Evolutionary conservation across 2,329 filamentous ascomycete species (phyloP).

Genomic region (Tolypocladium guangdongense): DNA sequence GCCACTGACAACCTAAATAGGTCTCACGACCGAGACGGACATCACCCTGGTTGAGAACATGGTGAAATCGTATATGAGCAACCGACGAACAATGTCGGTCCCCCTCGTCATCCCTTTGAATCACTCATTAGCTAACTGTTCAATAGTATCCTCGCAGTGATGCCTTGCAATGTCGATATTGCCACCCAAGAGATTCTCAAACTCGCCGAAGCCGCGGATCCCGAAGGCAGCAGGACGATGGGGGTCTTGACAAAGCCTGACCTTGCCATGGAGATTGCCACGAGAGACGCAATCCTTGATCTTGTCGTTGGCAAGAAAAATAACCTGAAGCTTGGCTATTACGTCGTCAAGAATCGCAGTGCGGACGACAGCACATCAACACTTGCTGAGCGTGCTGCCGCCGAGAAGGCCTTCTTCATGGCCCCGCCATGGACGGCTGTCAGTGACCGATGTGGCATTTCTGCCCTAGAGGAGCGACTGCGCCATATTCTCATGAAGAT

Average conservation of each 20-base stretch:
- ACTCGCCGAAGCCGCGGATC: slow-evolving; percentile 25
- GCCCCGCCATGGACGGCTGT: slow-evolving; percentile 23
- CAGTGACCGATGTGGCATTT: slow-evolving; percentile 20
- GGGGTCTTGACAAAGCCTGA: slow-evolving; percentile 51
- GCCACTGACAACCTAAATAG: slow-evolving; percentile 9
- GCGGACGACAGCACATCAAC: slow-evolving; percentile 26
- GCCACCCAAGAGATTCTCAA: slow-evolving; percentile 29
- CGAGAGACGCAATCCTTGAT: slow-evolving; percentile 26
- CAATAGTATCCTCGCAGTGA: slow-evolving; percentile 30
- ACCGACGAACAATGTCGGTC: slow-evolving; percentile 30
- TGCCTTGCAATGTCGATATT: slow-evolving; percentile 28
- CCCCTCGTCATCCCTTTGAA: background rate
- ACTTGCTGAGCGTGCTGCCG: slow-evolving; percentile 15
- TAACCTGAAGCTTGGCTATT: slow-evolving; percentile 35
- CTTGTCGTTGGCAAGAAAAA: slow-evolving; percentile 29
- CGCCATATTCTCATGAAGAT: slow-evolving; percentile 27
- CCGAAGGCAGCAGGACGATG: slow-evolving; percentile 28
- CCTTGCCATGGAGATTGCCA: slow-evolving; percentile 31
- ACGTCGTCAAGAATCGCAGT: slow-evolving; percentile 35
- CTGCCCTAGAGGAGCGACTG: slow-evolving; percentile 23
- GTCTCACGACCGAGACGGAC: slow-evolving; percentile 32
- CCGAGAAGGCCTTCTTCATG: slow-evolving; percentile 27
- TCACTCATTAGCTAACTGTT: background rate
- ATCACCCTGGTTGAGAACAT: slow-evolving; percentile 34
- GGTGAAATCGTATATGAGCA: slow-evolving; percentile 34